Percentiles rank a stretch among this genome's conserved stretches.
phyloP scores from a whole-genome alignment of 768 basidiomycete genomes.

The Rhodosporidiobolus odoratus region DNA sequence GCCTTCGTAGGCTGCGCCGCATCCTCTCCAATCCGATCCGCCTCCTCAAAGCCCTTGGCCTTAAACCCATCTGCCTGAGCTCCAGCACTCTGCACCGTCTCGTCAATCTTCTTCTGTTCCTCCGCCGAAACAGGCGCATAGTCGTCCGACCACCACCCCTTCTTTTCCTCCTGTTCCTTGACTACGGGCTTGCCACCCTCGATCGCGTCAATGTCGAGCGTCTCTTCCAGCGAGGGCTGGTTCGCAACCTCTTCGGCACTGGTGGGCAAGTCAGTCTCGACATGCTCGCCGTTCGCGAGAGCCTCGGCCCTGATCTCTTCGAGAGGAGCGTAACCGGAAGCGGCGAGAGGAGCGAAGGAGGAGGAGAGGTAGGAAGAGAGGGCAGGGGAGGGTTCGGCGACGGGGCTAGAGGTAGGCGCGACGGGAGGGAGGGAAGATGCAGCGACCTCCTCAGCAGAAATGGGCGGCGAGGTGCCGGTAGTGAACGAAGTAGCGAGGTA shows the following conservation, averaged over 20 bases:
- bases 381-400: not conserved
- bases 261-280: slow-evolving; percentile 5
- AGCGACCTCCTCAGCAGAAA: not conserved
- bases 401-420: not conserved
- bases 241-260: slow-evolving; percentile 14
- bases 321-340: slow-evolving; percentile 6
- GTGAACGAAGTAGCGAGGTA: slow-evolving; percentile 2
- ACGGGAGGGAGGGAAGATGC: not conserved
- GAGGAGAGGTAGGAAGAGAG: slow-evolving; percentile 13
- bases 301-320: slow-evolving; percentile 17
- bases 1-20: not conserved
- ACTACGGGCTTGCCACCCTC: not conserved
- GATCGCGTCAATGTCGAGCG: not conserved
- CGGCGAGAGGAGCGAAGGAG: slow-evolving; percentile 14
- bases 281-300: not conserved
- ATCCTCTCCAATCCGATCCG: not conserved
- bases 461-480: not conserved
- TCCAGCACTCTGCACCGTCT: slow-evolving; percentile 10
- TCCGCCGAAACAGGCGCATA: not conserved
- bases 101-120: slow-evolving; percentile 1
- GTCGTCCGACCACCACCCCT: slow-evolving; percentile 4
- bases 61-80: slow-evolving; percentile 25
- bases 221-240: slow-evolving; percentile 1
- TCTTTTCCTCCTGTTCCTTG: not conserved
- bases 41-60: slow-evolving; percentile 1